Evolutionary conservation across 192 early-diverging fungal species (phyloP).

Genomic region (Coemansia sp.): DNA sequence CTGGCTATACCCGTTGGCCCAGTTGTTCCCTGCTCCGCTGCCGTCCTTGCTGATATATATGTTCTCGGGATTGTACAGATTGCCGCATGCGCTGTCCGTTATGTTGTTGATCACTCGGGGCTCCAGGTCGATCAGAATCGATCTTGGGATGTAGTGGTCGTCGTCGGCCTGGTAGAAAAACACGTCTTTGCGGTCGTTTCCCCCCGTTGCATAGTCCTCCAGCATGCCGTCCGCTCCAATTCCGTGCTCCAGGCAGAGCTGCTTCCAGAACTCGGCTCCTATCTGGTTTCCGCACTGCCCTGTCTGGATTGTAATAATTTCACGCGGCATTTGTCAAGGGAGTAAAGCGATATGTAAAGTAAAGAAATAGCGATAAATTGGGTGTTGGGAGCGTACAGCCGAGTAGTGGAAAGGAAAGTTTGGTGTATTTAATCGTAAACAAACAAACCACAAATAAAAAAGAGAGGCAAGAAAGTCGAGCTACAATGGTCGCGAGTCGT

Average conservation of each 20-base stretch:
- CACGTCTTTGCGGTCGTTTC: constrained; percentile 93
- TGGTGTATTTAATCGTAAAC: constrained; percentile 5
- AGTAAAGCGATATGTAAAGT: background rate
- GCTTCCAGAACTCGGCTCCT: constrained; percentile 92
- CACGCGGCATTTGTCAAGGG: constrained; percentile 72
- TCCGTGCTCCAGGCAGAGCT: constrained; percentile 92
- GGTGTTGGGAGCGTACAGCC: background rate
- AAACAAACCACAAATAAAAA: background rate
- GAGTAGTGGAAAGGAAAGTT: background rate
- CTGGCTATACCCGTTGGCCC: constrained; percentile 85
- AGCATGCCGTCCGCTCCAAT: constrained; percentile 92
- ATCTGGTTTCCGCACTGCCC: constrained; percentile 99
- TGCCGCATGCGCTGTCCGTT: constrained; percentile 77
- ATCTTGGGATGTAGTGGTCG: constrained; percentile 95
- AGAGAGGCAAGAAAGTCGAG: too few species aligned
- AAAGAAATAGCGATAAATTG: constrained; percentile 8
- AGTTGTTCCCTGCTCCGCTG: constrained; percentile 97
- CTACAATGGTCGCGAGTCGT: background rate
- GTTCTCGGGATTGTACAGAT: constrained; percentile 97
- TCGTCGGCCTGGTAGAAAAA: constrained; percentile 99
- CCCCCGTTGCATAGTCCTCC: constrained; percentile 85
- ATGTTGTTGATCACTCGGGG: constrained; percentile 94
- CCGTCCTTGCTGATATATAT: constrained; percentile 89
- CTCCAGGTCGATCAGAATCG: constrained; percentile 88
- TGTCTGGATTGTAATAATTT: constrained; percentile 94